Base-by-base conservation (phyloP, 2,329 filamentous ascomycete genomes). In the Trichophaea hybrida region DNA sequence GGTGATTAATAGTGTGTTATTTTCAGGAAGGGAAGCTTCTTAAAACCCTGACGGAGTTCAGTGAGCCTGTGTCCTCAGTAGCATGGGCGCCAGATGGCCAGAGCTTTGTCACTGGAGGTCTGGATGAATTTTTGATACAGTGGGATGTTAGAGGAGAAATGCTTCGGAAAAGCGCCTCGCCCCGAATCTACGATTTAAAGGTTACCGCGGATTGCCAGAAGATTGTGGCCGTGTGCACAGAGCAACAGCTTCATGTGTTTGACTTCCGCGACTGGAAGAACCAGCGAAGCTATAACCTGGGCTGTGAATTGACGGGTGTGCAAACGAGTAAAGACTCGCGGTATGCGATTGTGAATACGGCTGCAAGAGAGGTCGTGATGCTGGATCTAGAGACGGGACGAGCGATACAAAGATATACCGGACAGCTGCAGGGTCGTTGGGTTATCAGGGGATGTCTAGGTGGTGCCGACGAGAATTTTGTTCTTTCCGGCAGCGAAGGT, bases 401-500 rank as follows among this genome's bases (percentile, higher is more conserved):
- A 35, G 76, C 83, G n/a, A 75, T 91, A 4, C 83, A 85, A 66
- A 82, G 78, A 66, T 97, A 86, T 70, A 76, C 80, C 13, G 90
- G 88, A 0, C 85, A 90, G 63, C 80, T 78, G 48, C 87, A 89
- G 63, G 84, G 82, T 57, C 75, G 84, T 1, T 95, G 77, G 69
- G 79, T 96, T 58, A 94, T 98, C 61, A 80, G 91, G 55, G 86
- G 84, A 68, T 76, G 78, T 0, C 93, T 96, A 72, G 93, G 93
- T 15, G 93, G 93, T 35, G 90, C 91, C 1, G 84, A 87, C 60
- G 89, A 96, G 73, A 90, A 85, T 70, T 96, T 96, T 71, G 85
- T 97, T 7, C 77, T 94, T 33, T 91, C 87, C 68, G 93, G 93
- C 8, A 95, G 89, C 68, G 89, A 96, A 78, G 86, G 88, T 89